Conservation (phyloP, 2,329 filamentous ascomycete genomes). For the Cladosporium sp. region DNA sequence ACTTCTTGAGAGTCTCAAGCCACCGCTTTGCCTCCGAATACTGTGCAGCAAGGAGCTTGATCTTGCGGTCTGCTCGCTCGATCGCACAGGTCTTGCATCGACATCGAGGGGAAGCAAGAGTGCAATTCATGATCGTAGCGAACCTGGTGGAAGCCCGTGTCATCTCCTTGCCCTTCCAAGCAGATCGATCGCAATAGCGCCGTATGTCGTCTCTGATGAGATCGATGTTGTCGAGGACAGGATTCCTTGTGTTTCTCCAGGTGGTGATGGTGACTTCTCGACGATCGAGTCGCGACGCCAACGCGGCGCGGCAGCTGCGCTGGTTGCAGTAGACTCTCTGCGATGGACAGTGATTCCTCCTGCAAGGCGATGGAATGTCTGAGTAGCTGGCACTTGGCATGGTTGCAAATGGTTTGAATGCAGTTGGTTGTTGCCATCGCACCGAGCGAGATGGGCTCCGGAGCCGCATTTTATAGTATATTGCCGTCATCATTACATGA, state of each 20-base stretch:
- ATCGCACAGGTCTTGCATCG: background rate
- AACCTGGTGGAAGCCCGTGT: background rate
- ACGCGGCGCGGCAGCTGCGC: background rate
- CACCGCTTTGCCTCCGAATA: background rate
- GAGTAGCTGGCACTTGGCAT: background rate
- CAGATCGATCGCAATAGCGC: background rate
- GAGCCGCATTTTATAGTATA: background rate
- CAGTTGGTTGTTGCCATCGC: background rate
- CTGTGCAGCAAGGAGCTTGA: background rate
- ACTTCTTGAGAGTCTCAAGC: background rate
- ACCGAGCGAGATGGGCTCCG: background rate
- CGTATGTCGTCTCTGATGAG: constrained; percentile 5
- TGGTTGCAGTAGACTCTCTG: background rate
- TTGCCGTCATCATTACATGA: background rate
- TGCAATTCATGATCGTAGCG: background rate
- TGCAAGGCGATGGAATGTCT: background rate
- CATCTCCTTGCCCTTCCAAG: background rate
- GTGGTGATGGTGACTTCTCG: constrained; percentile 6
- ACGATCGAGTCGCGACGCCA: background rate
- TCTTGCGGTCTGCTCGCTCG: background rate
- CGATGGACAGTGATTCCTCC: background rate
- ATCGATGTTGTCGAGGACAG: constrained; percentile 1
- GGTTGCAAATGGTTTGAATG: background rate
- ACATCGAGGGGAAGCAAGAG: background rate
- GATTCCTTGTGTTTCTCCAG: background rate